Conservation (phyloP, 163 green algal species). For the Chlorella variabilis region DNA sequence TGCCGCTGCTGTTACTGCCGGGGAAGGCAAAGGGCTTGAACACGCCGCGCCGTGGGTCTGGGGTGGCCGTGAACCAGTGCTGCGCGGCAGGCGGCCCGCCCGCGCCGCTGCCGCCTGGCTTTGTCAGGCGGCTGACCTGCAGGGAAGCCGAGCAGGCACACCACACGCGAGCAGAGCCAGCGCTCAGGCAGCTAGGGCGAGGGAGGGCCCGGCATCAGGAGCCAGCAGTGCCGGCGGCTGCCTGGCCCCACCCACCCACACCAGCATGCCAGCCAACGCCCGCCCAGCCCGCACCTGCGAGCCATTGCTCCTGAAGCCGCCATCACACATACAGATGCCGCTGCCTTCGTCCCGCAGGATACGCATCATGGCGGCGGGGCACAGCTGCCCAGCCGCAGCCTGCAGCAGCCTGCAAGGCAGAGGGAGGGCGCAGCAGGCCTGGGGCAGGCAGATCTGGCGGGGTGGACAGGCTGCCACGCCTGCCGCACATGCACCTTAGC, state of each 20-base stretch:
- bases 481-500: too few relatives aligned
- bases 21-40: slow-evolving; percentile 41
- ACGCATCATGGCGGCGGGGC: slow-evolving; percentile 28
- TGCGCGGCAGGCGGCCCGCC: background rate
- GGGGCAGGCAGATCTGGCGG: too few relatives aligned
- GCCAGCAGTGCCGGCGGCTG: too few relatives aligned
- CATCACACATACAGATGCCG: slow-evolving; percentile 41
- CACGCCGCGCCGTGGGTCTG: slow-evolving; percentile 29
- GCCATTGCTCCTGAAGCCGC: slow-evolving; percentile 40
- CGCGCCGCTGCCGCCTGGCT: background rate
- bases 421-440: background rate
- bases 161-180: background rate
- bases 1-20: background rate
- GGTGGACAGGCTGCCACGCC: too few relatives aligned
- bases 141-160: too few relatives aligned
- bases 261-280: background rate
- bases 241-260: background rate
- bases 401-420: slow-evolving; percentile 27
- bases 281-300: slow-evolving; percentile 21
- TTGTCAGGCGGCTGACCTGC: slow-evolving; percentile 26
- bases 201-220: background rate
- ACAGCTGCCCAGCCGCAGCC: background rate
- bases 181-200: background rate
- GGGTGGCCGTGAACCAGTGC: slow-evolving; percentile 46
- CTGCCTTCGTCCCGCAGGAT: slow-evolving; percentile 33